Base-by-base conservation (phyloP, 805 yeast genomes). In the Spathaspora arborariae region DNA sequence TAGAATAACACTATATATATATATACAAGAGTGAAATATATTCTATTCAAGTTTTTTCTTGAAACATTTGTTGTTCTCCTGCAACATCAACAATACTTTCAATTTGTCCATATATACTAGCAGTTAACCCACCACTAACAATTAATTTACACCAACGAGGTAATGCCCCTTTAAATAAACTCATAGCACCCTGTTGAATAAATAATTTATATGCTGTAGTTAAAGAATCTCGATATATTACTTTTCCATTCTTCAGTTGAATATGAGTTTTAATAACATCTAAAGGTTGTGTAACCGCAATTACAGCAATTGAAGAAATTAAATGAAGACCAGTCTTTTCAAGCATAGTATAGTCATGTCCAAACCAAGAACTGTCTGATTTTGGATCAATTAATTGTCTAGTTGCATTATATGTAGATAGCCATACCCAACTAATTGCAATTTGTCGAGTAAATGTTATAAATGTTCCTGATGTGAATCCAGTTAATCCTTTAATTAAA, bases 181-280 rank as follows among this genome's bases (percentile, higher is more conserved):
- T 45, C n/a, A n/a, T 30, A 21, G 64, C 57, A 0, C 77, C 76
- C 39, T 62, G 65, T 13, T 57, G 56, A 1, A 66, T 51, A 33
- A 67, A 62, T 5, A 68, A 46, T 36, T 58, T 56, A 49, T 62
- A 67, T 10, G 71, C 73, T 1, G 72, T 65, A 16, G 80, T 76
- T 56, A 85, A 64, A 5, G 88, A 72, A 64, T 84, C 88, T 48
- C 72, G 75, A 60, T 84, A 85, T 2, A 78, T 55, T 4, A 63
- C 56, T 56, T 74, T 74, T n/a, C 85, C 81, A 58, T 83, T 80
- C 56, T 82, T 79, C 57, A 89, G 80, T 65, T 90, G 97, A 80
- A 90, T 80, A 58, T 96, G 78, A 2, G 97, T 80, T 68, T 91
- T 91, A 41, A 91, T 66, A 2, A 88, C 88, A 66, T 91, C 97